phyloP scores from a whole-genome alignment of 345 rosid species.

The Brassica napus region DNA sequence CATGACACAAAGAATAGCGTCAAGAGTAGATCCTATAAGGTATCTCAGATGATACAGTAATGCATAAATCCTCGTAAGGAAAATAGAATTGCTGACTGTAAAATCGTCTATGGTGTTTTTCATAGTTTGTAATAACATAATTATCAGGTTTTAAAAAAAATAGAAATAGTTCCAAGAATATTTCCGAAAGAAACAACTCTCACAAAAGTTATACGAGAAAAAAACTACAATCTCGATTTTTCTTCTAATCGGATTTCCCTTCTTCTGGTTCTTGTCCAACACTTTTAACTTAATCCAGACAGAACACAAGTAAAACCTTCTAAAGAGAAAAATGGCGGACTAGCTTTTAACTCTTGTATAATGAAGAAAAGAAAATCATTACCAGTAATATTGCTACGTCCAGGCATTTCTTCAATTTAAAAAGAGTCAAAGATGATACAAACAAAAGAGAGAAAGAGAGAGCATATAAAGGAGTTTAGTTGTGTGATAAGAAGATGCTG shows the following conservation, averaged over 20 bases:
- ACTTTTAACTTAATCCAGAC: slow-evolving; percentile 8
- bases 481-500: slow-evolving; percentile 27
- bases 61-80: too few relatives aligned
- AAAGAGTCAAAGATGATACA: slow-evolving; percentile 22
- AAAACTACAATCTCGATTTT: slow-evolving; percentile 35
- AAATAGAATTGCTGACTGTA: too few relatives aligned
- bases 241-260: slow-evolving; percentile 33
- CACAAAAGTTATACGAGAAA: slow-evolving; percentile 2
- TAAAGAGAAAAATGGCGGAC: slow-evolving; percentile 7
- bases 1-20: too few relatives aligned
- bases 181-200: slow-evolving; percentile 1
- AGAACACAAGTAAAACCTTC: slow-evolving; percentile 20
- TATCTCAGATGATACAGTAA: too few relatives aligned
- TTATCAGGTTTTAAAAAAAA: too few relatives aligned
- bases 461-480: slow-evolving; percentile 1
- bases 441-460: slow-evolving; percentile 9
- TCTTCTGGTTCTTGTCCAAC: slow-evolving; percentile 28
- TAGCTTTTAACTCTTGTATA: neutral
- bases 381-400: neutral
- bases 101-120: too few relatives aligned
- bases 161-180: slow-evolving; percentile 2
- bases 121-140: too few relatives aligned
- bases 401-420: slow-evolving; percentile 2
- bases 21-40: too few relatives aligned
- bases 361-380: slow-evolving; percentile 23